Evolutionary conservation across 192 early-diverging fungal genomes (phyloP), one percentile per base, ranked within the genome.

Genomic region (Coemansia sp.): DNA sequence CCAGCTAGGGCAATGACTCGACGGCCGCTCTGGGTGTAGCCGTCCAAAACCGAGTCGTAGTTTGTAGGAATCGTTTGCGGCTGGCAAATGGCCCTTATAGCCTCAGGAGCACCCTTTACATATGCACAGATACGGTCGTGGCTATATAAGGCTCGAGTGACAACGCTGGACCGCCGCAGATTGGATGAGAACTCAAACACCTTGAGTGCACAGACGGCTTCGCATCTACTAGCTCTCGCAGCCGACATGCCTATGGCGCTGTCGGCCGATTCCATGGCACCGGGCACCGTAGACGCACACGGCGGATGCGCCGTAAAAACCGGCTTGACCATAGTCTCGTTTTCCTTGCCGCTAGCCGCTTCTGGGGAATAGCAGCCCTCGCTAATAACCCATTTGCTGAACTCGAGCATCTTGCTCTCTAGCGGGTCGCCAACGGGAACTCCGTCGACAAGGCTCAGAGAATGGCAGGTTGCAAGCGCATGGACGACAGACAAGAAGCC

Each of bases 101-200:
- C 89, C 74, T 99, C 98, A 2, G 98, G 98, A 0, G 98, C 98
- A 3, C 98, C 98, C 80, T 99, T 99, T 14, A 91, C 90, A 74
- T 90, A 99, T 6, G 90, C 86, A 5, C 56, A 48, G 18, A 36
- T 27, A 9, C 11, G 19, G 8, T 30, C 6, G 1, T 62, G 73
- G n/a, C 69, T 55, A 23, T 45, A 16, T 0, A 85, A 63, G 1
- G 69, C 74, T 68, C 83, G 82, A 2, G 90, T 86, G 53, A 99
- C 78, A 11, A 98, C 98, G 61, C 88, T 89, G 91, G 97, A 92
- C 9, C 98, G 84, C 6, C 98, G 83, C 27, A 99, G 78, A 6
- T 81, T 70, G 16, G 93, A 88, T 3, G 88, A 85, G 83, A 99
- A 99, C 72, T 99, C 98, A 68, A 98, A 98, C 10, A 86, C 79